Conservation (phyloP, 208 protist genomes). For the Wallacemonas collosoma region DNA sequence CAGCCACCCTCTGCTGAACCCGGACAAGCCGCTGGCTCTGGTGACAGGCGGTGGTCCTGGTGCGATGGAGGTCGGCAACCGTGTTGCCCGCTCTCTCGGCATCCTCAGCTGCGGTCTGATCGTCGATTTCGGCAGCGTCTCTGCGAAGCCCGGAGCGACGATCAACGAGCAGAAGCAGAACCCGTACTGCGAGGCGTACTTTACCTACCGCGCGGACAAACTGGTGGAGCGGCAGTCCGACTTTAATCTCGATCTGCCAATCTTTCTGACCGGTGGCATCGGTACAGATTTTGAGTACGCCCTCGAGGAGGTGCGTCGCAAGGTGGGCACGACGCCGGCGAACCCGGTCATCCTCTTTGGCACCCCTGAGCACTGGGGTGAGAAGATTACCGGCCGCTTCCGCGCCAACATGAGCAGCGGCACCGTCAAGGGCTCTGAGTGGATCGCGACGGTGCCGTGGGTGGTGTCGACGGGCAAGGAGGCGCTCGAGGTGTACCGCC, state of each 20-base stretch:
- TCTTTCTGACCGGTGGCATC: constrained; percentile 91
- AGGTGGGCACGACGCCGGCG: constrained; percentile 86
- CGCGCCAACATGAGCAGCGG: constrained; percentile 74
- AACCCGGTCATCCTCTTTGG: constrained; percentile 91
- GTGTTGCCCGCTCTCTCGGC: constrained; percentile 86
- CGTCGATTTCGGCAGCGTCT: constrained; percentile 90
- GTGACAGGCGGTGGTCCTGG: constrained; percentile 93
- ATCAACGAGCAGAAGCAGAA: constrained; percentile 95
- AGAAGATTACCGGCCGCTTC: constrained; percentile 84
- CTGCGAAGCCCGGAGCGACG: constrained; percentile 78
- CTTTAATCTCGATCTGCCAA: constrained; percentile 94
- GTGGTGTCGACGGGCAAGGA: constrained; percentile 81
- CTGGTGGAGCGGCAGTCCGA: constrained; percentile 93
- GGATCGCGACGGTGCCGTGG: constrained; percentile 92
- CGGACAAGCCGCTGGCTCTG: constrained; percentile 76
- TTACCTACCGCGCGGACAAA: constrained; percentile 92
- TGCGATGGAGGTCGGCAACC: constrained; percentile 94
- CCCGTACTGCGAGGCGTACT: constrained; percentile 90
- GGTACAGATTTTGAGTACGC: constrained; percentile 95
- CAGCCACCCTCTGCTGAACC: constrained; percentile 78
- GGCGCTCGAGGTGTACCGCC: constrained; percentile 85
- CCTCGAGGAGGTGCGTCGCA: constrained; percentile 93
- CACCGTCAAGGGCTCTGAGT: constrained; percentile 92
- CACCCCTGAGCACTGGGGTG: constrained; percentile 65
- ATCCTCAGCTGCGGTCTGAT: constrained; percentile 91